Evolutionary conservation across 768 basidiomycete genomes (phyloP), one percentile per base, ranked within the genome.

Genomic region (Suillus tomentosus): DNA sequence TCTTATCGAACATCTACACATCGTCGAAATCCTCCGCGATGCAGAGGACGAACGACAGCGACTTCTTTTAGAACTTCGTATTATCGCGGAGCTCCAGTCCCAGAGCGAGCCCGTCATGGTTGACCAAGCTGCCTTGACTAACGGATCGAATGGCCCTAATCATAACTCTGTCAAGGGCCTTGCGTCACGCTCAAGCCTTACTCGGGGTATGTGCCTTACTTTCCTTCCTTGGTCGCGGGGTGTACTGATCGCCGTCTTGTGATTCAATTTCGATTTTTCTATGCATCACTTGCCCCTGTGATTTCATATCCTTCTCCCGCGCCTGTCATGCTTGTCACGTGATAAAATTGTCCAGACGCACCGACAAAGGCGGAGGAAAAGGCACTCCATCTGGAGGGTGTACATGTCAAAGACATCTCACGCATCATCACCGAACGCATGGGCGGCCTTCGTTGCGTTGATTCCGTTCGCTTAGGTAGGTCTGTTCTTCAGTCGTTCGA

Each of bases 1-100:
- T 22, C 80, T 92, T 39, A 73, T 92, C 17, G 90, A 92, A 72
- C 87, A 88, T 4, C 83, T 89, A 1, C 87, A 92, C 70, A 81
- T 85, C 34, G 82, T 84, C 8, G 91, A 93, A 71, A 84, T 92
- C 15, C 78, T 93, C 1, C 83, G 87, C 11, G 87, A 86, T 62
- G 85, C 87, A 15, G 89, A 88, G 2, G 79, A 83, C 0, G 64
- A 71, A 36, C 67, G 62, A 10, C 66, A 63, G 6, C 14, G 84
- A 84, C 13, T 68, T 85, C 64, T 85, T 85, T 68, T 84, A 84
- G 36, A 70, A 80, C 53, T 54, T 2, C 53, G 53, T 11, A 54
- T 54, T 7, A 54, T 54, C 17, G 31, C 31, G 10, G 53, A 54
- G 53, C 53, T 54, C 19, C 31, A 54, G 27, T 54, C 53, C 31